Evolutionary conservation across 805 yeast species (phyloP).

Genomic region (Wickerhamomyces ciferrii): DNA sequence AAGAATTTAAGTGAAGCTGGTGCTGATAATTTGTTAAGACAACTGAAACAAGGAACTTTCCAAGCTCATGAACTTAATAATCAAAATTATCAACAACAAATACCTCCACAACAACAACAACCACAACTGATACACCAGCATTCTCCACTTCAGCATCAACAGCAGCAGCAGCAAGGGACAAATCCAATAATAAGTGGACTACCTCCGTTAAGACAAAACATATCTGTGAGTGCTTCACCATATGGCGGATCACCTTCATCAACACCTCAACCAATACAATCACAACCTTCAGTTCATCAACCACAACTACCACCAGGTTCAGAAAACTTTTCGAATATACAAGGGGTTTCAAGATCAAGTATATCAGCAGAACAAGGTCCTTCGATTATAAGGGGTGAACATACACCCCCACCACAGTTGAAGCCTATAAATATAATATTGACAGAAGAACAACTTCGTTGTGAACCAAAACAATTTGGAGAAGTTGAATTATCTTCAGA

Average conservation of each 20-base stretch:
- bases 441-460: constrained; percentile 34
- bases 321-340: neutral
- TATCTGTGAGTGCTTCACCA: neutral
- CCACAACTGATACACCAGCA: neutral
- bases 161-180: neutral
- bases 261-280: neutral
- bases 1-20: constrained; percentile 37
- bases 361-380: neutral
- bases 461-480: constrained; percentile 70
- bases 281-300: neutral
- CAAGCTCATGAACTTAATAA: constrained; percentile 12
- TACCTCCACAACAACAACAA: neutral
- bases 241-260: neutral
- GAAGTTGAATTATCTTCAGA: constrained; percentile 56
- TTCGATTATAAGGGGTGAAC: neutral
- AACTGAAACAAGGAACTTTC: constrained; percentile 13
- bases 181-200: neutral
- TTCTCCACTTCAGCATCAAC: neutral
- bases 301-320: neutral
- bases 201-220: neutral
- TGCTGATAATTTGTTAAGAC: constrained; percentile 16
- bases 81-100: neutral
- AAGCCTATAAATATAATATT: constrained; percentile 11
- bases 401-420: neutral
- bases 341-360: neutral